Percentiles rank a stretch among this genome's conserved stretches.
Evolutionary conservation across 2,329 filamentous ascomycete genomes (phyloP).

Genomic region (Hypomyces perniciosus): DNA sequence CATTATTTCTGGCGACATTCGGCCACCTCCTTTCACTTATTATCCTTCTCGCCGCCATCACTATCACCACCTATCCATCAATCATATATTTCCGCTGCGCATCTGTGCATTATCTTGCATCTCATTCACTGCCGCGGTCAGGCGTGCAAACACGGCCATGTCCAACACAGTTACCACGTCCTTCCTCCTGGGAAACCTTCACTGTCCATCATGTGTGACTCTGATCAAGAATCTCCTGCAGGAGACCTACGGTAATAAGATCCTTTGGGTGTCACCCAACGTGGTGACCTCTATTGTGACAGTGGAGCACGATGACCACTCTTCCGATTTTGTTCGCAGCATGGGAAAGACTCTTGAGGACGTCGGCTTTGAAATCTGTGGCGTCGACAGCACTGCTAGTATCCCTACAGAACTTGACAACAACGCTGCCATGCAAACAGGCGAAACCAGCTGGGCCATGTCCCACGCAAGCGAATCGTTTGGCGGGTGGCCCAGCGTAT

Average conservation of each 20-base stretch:
- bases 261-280: constrained; percentile 59
- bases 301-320: constrained; percentile 44
- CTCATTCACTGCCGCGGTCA: constrained; percentile 4
- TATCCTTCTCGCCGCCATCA: background rate
- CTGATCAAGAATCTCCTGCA: constrained; percentile 56
- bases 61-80: background rate
- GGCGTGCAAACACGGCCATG: constrained; percentile 21
- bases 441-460: constrained; percentile 19
- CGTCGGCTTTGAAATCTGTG: constrained; percentile 54
- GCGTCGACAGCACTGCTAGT: constrained; percentile 34
- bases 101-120: background rate
- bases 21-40: background rate
- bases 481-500: constrained; percentile 28
- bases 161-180: constrained; percentile 44
- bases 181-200: constrained; percentile 66
- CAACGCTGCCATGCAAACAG: constrained; percentile 18
- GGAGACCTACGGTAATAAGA: constrained; percentile 38
- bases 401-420: constrained; percentile 25
- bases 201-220: constrained; percentile 69
- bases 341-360: constrained; percentile 46
- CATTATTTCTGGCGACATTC: too few species aligned
- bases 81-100: background rate
- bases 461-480: constrained; percentile 18
- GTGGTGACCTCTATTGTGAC: constrained; percentile 66
- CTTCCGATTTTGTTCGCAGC: constrained; percentile 36